Evolutionary conservation across 148 eudicot species (phyloP).

Genomic region (Bassia scoparia): DNA sequence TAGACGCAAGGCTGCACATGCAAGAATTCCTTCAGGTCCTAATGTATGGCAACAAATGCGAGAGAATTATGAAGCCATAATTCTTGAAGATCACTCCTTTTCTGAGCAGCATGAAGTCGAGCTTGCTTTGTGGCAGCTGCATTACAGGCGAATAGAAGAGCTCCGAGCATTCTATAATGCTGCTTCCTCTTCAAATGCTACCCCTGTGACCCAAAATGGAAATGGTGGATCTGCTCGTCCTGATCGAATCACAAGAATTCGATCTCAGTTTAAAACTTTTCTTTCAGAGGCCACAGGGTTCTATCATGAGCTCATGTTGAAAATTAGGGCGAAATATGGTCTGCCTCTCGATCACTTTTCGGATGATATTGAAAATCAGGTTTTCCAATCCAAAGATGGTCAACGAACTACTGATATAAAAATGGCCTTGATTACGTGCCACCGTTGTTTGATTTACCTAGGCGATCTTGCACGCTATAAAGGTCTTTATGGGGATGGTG

Average conservation of each 20-base stretch:
- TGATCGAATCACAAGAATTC: constrained; percentile 59
- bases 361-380: constrained; percentile 56
- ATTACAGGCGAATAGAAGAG: constrained; percentile 83
- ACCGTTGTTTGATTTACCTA: constrained; percentile 87
- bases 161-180: constrained; percentile 62
- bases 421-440: constrained; percentile 77
- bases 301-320: constrained; percentile 90
- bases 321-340: constrained; percentile 77
- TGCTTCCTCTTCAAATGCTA: constrained; percentile 47
- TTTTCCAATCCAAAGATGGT: constrained; percentile 44
- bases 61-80: constrained; percentile 83
- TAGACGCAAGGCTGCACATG: constrained; percentile 62
- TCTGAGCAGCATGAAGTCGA: constrained; percentile 83
- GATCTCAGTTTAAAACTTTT: constrained; percentile 89
- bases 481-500: constrained; percentile 81
- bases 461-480: constrained; percentile 98
- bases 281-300: constrained; percentile 95
- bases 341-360: constrained; percentile 55
- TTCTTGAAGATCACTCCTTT: constrained; percentile 85
- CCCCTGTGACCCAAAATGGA: constrained; percentile 53
- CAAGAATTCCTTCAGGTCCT: constrained; percentile 64
- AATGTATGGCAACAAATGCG: constrained; percentile 84
- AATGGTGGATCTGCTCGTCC: constrained; percentile 55
- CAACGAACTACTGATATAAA: constrained; percentile 49
- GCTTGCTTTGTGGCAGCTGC: constrained; percentile 90